A percentile compares a stretch with the other conserved stretches of the same genome.
These are phyloP conservation scores for Yarrowia osloensis DNA, from an alignment of 805 yeast genomes.

Conservation along the genomic window DNA sequence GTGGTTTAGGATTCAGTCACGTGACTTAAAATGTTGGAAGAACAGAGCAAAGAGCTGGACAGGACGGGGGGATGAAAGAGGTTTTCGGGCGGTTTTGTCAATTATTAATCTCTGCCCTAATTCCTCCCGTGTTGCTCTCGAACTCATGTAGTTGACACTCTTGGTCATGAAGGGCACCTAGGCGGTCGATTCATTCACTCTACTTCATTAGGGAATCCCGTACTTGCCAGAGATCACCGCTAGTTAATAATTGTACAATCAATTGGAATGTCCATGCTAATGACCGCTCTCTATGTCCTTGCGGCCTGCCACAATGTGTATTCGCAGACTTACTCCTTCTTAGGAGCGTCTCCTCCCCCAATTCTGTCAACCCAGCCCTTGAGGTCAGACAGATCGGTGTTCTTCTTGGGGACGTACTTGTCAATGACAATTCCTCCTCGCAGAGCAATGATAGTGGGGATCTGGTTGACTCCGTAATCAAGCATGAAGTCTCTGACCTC, in stretches of 20 bases:
- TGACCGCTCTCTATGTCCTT: neutral
- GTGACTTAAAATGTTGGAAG: neutral
- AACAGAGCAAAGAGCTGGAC: neutral
- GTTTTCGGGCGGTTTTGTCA: too few relatives aligned
- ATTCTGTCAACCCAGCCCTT: slow-evolving; percentile 48
- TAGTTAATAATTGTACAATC: neutral
- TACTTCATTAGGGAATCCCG: too few relatives aligned
- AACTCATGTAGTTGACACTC: too few relatives aligned
- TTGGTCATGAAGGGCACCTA: too few relatives aligned
- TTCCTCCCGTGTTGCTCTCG: too few relatives aligned
- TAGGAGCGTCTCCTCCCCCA: slow-evolving; percentile 23
- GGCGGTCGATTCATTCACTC: too few relatives aligned
- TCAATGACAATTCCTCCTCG: slow-evolving; percentile 62
- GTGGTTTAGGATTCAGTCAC: neutral
- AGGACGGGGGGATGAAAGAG: neutral
- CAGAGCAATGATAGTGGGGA: slow-evolving; percentile 70
- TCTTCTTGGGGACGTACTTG: slow-evolving; percentile 40
- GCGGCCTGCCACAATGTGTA: neutral
- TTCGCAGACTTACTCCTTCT: neutral
- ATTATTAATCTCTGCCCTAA: too few relatives aligned
- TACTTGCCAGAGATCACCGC: too few relatives aligned
- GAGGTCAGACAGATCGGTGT: slow-evolving; percentile 37
- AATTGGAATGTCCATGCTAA: neutral
- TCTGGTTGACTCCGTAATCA: slow-evolving; percentile 55
- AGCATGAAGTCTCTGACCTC: slow-evolving; percentile 61